phyloP scores from a whole-genome alignment of 2,329 filamentous ascomycete genomes.

The Ceratocystis eucalypticola region DNA sequence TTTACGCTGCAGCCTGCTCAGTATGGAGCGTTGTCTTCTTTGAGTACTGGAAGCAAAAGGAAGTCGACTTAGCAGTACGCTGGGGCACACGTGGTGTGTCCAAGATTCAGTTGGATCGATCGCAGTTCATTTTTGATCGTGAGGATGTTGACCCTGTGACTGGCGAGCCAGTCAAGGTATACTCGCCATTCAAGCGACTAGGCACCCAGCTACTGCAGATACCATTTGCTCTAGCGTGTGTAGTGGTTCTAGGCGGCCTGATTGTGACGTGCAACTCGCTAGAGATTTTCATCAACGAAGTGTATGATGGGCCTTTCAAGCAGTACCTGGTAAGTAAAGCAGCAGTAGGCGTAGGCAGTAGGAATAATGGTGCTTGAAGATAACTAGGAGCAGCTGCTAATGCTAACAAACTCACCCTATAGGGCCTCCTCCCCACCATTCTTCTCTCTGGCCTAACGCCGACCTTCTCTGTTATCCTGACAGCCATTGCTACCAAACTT shows the following conservation, averaged over 20 bases:
- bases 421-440: conserved; percentile 79
- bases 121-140: conserved; percentile 67
- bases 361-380: background rate
- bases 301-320: conserved; percentile 83
- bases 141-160: conserved; percentile 68
- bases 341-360: background rate
- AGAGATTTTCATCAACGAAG: conserved; percentile 89
- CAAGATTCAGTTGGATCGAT: conserved; percentile 61
- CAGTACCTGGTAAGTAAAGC: conserved; percentile 52
- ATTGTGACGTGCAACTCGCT: conserved; percentile 82
- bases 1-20: conserved; percentile 65
- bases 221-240: conserved; percentile 67
- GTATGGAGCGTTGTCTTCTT: conserved; percentile 86
- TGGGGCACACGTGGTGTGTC: conserved; percentile 85
- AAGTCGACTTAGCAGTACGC: conserved; percentile 69
- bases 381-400: background rate
- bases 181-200: conserved; percentile 62
- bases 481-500: conserved; percentile 58
- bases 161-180: conserved; percentile 62
- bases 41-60: conserved; percentile 92
- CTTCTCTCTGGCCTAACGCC: conserved; percentile 74
- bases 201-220: conserved; percentile 66
- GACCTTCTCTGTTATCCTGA: conserved; percentile 61
- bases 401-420: conserved; percentile 12
- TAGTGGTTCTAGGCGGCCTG: conserved; percentile 59